Conservation (phyloP, 208 protist species). For the Leishmania tropica region DNA sequence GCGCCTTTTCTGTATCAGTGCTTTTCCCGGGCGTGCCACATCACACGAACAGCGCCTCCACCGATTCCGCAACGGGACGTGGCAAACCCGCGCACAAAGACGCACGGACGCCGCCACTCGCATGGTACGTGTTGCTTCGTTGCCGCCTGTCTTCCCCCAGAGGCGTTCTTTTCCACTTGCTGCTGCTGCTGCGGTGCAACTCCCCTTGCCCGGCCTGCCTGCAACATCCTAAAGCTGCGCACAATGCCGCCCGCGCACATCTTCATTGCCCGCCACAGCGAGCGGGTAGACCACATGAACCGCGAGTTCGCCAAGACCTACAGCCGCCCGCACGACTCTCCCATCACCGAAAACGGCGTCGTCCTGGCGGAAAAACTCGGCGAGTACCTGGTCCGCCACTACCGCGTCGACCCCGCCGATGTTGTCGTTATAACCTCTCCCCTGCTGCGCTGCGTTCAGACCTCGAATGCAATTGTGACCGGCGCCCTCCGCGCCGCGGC, state of each 20-base stretch:
- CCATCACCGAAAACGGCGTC: slow-evolving; percentile 54
- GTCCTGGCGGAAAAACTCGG: slow-evolving; percentile 51
- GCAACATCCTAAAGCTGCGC: not conserved
- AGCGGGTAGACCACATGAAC: slow-evolving; percentile 56
- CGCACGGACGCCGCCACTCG: not conserved
- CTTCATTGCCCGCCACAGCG: slow-evolving; percentile 60
- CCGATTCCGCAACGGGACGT: not conserved
- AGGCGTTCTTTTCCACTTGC: not conserved
- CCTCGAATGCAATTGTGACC: slow-evolving; percentile 44
- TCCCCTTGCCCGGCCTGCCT: slow-evolving; percentile 1
- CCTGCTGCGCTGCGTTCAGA: slow-evolving; percentile 59
- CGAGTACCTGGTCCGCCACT: slow-evolving; percentile 30
- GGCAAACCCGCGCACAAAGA: not conserved
- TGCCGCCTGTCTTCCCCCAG: not conserved
- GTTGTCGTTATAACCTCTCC: slow-evolving; percentile 48
- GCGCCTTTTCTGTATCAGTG: not conserved
- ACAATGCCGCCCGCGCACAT: slow-evolving; percentile 40
- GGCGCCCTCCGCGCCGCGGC: slow-evolving; percentile 24
- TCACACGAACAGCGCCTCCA: not conserved
- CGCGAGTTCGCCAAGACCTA: slow-evolving; percentile 33
- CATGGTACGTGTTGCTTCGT: not conserved
- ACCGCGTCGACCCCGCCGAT: slow-evolving; percentile 20
- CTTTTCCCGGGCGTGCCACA: not conserved
- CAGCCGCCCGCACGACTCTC: slow-evolving; percentile 59
- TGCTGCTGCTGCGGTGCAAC: not conserved